Evolutionary conservation across 176 grass and related monocot species (phyloP), one percentile per base, ranked within the genome.

Genomic region (Poa pratensis): DNA sequence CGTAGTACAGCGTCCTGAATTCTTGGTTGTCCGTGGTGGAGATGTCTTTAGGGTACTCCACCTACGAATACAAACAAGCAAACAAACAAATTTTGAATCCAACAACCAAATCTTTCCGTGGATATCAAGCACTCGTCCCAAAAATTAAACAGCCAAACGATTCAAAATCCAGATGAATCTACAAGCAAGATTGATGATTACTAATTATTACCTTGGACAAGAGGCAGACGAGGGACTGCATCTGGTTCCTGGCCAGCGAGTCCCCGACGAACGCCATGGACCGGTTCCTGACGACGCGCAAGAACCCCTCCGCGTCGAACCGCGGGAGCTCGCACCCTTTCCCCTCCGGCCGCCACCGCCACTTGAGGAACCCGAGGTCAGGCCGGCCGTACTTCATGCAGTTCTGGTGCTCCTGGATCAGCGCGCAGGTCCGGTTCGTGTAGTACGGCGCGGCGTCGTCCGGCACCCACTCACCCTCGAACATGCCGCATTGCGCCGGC

Each of bases 401-500:
- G 83, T 95, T 95, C 86, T 95, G 94, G 88, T 92, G 88, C 86
- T 92, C 94, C 81, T 95, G 90, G 80, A 95, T 95, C 22, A 61
- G 28, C 37, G 59, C 63, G 83, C 94, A 95, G 69, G 32, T 91
- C 45, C 8, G 46, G 80, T 92, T 89, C 13, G 86, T 92, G 86
- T 95, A 95, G 88, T 92, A 90, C 2, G 93, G 61, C 61, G 26
- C 61, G 61, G 5, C 69, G 20, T 10, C 32, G 43, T 0, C 75
- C 9, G 76, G 81, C 42, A 88, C 81, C 89, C 90, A 91, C 67
- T 91, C 82, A 27, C 90, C 88, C 0, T 30, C 57, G 78, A 88
- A 91, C 26, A 91, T 82, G 86, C 86, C 77, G 80, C 90, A 91
- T 2, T 52, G 73, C n/a, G 11, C 18, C 7, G 88, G 83, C 49